Conservation (phyloP, 805 yeast species). For the Saccharomycopsis amapae region DNA sequence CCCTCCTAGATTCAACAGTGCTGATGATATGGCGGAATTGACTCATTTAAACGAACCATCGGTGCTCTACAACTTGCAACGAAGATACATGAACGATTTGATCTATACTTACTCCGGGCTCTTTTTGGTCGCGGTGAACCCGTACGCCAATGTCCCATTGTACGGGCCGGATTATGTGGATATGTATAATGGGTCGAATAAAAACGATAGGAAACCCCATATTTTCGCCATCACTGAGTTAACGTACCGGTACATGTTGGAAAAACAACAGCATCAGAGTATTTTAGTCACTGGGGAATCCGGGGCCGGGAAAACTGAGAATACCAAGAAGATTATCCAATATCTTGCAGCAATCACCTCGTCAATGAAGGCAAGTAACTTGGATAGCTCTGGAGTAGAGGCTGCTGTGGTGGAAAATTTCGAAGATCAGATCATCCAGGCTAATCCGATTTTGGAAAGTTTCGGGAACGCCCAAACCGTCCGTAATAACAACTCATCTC, state of each 20-base stretch:
- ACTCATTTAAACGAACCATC: slow-evolving; percentile 94
- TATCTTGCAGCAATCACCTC: slow-evolving; percentile 75
- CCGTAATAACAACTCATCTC: slow-evolving; percentile 86
- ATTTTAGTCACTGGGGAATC: slow-evolving; percentile 97
- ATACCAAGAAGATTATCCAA: slow-evolving; percentile 89
- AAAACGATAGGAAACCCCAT: slow-evolving; percentile 62
- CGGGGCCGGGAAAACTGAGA: slow-evolving; percentile 98
- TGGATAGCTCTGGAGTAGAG: background rate
- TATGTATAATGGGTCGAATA: slow-evolving; percentile 43
- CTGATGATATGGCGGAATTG: slow-evolving; percentile 91
- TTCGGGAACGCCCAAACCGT: slow-evolving; percentile 97
- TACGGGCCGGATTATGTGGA: slow-evolving; percentile 55
- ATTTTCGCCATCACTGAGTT: slow-evolving; percentile 85
- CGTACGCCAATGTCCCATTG: slow-evolving; percentile 69
- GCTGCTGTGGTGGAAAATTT: slow-evolving; percentile 34
- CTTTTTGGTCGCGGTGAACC: slow-evolving; percentile 91
- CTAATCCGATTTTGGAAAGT: slow-evolving; percentile 92
- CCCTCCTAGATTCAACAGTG: slow-evolving; percentile 84
- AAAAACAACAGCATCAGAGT: slow-evolving; percentile 71
- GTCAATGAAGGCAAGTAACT: no score
- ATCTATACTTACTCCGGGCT: slow-evolving; percentile 95
- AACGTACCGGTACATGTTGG: slow-evolving; percentile 69
- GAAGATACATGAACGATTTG: slow-evolving; percentile 68
- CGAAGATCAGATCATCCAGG: slow-evolving; percentile 81
- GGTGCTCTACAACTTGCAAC: slow-evolving; percentile 75